Evolutionary conservation across 768 basidiomycete genomes (phyloP), one percentile per base, ranked within the genome.

Genomic region (Podaxis sp.): DNA sequence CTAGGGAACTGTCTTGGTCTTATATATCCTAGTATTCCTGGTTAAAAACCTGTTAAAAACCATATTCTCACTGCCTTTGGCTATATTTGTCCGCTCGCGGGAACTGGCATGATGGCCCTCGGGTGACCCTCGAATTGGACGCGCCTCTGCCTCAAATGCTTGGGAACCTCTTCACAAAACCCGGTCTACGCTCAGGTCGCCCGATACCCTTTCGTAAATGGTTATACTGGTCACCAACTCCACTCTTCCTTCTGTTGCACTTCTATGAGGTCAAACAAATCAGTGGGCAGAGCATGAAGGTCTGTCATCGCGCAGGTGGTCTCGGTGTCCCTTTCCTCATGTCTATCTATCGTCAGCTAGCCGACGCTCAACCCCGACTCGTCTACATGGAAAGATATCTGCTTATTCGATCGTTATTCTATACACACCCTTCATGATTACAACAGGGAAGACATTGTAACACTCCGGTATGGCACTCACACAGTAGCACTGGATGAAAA

Each of bases 261-360:
- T 78, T 80, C 67, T 86, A 79, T 68, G 77, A 83, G 33, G 51
- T 89, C 24, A 84, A 85, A 63, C 74, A 77, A 2, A 78, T 90
- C 12, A 78, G 76, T 8, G 90, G 89, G 4, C 76, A 83, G 52
- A 90, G 89, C 68, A 92, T 92, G 89, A 88, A 90, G 87, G 89
- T 89, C 65, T 61, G 77, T 24, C n/a, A 17, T 28, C 42, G 17
- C 8, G 17, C n/a, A 58, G 28, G 42, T 28, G 40, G 11, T 24
- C 17, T 30, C 11, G 17, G 22, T 9, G 46, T 30, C 22, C 40
- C 52, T 17, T 4, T 33, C 44, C 40, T 46, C n/a, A 55, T 46
- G 42, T 26, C 24, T 54, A 49, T 33, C 30, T 56, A 52, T 48
- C 51, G 51, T 54, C 60, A 76, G 74, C 69, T 77, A 87, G 85